Evolutionary conservation across 2,329 filamentous ascomycete genomes (phyloP).

Genomic region (Trichoderma sp.): DNA sequence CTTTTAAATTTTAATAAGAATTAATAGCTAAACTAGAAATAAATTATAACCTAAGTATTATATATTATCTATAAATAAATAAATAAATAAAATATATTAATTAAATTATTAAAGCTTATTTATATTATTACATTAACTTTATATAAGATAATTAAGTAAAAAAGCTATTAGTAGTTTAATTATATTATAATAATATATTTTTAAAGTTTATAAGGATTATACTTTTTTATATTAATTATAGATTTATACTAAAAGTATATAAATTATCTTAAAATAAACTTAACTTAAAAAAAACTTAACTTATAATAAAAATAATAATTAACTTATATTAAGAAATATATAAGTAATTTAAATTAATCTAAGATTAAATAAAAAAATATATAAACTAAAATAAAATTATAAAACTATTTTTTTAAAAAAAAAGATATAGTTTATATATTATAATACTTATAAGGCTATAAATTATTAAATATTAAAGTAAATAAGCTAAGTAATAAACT

Average conservation of each 20-base stretch:
- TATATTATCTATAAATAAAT: background rate
- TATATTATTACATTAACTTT: background rate
- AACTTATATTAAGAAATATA: constrained; percentile 6
- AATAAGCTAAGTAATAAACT: too few relatives aligned
- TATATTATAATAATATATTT: background rate
- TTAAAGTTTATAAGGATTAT: background rate
- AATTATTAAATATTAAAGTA: background rate
- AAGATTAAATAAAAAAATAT: background rate
- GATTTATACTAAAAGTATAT: background rate
- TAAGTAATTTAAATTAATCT: background rate
- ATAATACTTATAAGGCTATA: constrained; percentile 11
- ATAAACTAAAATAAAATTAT: too few relatives aligned
- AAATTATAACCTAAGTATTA: background rate
- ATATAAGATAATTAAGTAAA: constrained; percentile 1
- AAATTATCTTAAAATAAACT: background rate
- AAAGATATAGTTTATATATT: background rate
- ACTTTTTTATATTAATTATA: background rate
- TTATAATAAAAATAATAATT: too few relatives aligned
- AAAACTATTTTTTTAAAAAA: too few relatives aligned
- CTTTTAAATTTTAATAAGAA: too few relatives aligned
- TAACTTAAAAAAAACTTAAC: background rate
- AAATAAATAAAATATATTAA: constrained; percentile 1
- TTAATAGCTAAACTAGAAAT: too few relatives aligned
- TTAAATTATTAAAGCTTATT: background rate
- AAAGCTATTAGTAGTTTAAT: background rate